These are phyloP conservation scores for Pontederia crassipes DNA, from an alignment of 176 grass and related monocot genomes.

Conservation along the genomic window DNA sequence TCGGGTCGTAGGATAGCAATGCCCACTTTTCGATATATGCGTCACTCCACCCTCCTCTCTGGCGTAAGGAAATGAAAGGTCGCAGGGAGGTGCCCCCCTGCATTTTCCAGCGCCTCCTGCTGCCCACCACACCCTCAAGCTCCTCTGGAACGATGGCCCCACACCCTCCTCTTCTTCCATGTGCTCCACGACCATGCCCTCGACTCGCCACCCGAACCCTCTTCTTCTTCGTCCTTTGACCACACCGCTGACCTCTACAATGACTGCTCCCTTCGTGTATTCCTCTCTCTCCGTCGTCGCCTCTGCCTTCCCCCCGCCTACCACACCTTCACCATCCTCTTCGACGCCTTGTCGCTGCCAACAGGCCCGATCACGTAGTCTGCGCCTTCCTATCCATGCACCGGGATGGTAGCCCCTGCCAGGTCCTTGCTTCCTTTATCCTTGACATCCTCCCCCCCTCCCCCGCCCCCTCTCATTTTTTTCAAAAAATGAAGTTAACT, in stretches of 20 bases:
- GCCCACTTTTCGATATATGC: too few species aligned
- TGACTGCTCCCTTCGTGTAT: conserved; percentile 28
- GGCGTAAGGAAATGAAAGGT: background rate
- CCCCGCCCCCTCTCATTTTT: conserved; percentile 1
- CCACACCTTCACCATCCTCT: too few species aligned
- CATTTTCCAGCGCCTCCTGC: conserved; percentile 13
- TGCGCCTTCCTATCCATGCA: conserved; percentile 79
- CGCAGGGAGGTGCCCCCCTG: background rate
- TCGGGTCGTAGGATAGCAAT: too few species aligned
- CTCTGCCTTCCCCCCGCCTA: too few species aligned
- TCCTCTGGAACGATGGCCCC: conserved; percentile 62
- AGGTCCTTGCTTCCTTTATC: conserved; percentile 58
- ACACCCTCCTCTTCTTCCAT: conserved; percentile 91
- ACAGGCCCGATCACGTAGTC: conserved; percentile 57
- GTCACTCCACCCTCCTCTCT: conserved; percentile 30
- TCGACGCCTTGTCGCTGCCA: conserved; percentile 28
- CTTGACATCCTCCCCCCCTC: conserved; percentile 45
- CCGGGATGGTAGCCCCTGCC: conserved; percentile 36
- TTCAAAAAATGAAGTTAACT: too few species aligned
- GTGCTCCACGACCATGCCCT: conserved; percentile 33
- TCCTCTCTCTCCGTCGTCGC: conserved; percentile 31
- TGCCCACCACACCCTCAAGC: conserved; percentile 52
- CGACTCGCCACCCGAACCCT: conserved; percentile 25
- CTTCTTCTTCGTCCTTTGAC: conserved; percentile 1
- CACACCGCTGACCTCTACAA: conserved; percentile 51